A percentile compares a stretch with the other conserved stretches of the same genome.
phyloP scores from a whole-genome alignment of 2,329 filamentous ascomycete genomes.

The Trichoderma koningii region DNA sequence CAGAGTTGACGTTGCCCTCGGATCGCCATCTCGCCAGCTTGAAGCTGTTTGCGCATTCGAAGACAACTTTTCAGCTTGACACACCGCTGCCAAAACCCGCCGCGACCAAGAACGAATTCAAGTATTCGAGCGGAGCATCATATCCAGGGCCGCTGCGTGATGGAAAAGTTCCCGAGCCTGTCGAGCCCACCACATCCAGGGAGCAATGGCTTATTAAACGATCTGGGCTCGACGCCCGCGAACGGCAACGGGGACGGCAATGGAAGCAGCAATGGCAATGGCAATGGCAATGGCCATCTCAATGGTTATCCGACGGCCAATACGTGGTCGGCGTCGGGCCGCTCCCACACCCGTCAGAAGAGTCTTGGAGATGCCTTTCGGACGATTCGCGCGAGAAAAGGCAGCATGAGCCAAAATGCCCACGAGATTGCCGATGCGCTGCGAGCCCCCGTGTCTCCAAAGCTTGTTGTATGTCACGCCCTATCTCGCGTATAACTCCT shows the following conservation, averaged over 20 bases:
- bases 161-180: conserved; percentile 62
- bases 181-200: conserved; percentile 46
- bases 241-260: conserved; percentile 29
- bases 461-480: conserved; percentile 38
- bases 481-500: background rate
- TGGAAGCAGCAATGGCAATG: conserved; percentile 35
- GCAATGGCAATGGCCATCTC: conserved; percentile 6
- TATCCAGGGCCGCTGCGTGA: conserved; percentile 32
- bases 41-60: background rate
- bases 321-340: conserved; percentile 39
- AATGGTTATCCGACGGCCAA: conserved; percentile 26
- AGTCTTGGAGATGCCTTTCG: conserved; percentile 87
- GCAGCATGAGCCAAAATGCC: conserved; percentile 88
- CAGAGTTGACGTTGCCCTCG: background rate
- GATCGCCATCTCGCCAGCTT: background rate
- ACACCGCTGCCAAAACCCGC: background rate
- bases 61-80: background rate
- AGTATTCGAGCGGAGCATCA: background rate
- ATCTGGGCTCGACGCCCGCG: conserved; percentile 35
- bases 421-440: conserved; percentile 91
- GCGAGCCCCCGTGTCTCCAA: conserved; percentile 83
- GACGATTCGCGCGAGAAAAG: conserved; percentile 76
- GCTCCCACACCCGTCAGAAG: conserved; percentile 72
- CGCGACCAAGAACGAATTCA: background rate
- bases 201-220: conserved; percentile 35